Evolutionary conservation across 1,284 basidiomycete species (phyloP).

Genomic region (Phylloboletellus chloephorus): DNA sequence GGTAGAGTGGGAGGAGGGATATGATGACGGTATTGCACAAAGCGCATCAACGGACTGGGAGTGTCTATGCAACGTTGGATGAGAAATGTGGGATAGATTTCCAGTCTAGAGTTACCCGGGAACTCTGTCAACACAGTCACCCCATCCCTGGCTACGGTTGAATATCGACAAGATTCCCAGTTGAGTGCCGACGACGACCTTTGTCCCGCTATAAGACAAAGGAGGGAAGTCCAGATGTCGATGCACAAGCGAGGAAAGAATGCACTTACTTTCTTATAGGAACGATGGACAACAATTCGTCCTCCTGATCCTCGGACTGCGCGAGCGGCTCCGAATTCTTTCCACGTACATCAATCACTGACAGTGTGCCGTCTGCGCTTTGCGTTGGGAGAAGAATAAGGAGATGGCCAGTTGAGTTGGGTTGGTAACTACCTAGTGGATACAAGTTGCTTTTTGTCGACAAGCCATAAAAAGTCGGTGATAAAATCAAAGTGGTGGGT

Average conservation of each 20-base stretch:
- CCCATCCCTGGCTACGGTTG: slow-evolving; percentile 81
- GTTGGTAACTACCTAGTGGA: slow-evolving; percentile 65
- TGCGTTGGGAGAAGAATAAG: slow-evolving; percentile 6
- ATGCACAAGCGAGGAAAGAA: neutral
- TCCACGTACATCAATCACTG: slow-evolving; percentile 82
- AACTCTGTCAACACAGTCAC: slow-evolving; percentile 90
- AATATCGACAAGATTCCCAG: slow-evolving; percentile 89
- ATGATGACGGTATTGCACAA: slow-evolving; percentile 64
- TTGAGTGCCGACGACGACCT: slow-evolving; percentile 87
- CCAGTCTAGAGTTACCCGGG: slow-evolving; percentile 56
- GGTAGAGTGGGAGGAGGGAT: slow-evolving; percentile 62
- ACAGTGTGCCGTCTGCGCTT: slow-evolving; percentile 89
- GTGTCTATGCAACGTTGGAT: slow-evolving; percentile 47
- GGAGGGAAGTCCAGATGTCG: neutral
- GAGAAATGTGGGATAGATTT: slow-evolving; percentile 2
- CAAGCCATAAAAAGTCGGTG: slow-evolving; percentile 85
- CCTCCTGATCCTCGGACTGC: slow-evolving; percentile 92
- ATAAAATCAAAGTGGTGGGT: slow-evolving; percentile 95
- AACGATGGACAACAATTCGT: slow-evolving; percentile 84
- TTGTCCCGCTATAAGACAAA: slow-evolving; percentile 51
- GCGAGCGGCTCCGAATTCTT: slow-evolving; percentile 70
- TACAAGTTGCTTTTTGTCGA: slow-evolving; percentile 80
- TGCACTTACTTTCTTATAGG: slow-evolving; percentile 68
- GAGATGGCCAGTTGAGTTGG: slow-evolving; percentile 1
- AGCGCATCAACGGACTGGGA: slow-evolving; percentile 85